Base-by-base conservation (phyloP, 805 yeast genomes). In the Schwanniomyces sp. region DNA sequence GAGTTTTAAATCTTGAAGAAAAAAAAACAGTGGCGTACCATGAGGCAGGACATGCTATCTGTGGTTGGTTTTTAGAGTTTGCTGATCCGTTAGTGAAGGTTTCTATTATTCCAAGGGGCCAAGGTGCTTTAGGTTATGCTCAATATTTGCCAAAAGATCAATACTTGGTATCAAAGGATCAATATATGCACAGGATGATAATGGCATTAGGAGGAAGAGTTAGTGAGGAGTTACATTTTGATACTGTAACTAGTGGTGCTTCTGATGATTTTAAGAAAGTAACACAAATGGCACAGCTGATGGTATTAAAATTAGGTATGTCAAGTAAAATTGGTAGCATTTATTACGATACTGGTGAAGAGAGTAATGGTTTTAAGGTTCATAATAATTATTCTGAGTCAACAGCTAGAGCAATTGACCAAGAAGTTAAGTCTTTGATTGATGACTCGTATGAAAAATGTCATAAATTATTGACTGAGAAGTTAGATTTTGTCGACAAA, bases 11-110 rank as follows among this genome's bases (percentile, higher is more conserved):
- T 5, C 84, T 85, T 8, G 88, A 86, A 30, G 96, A 91, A 66
- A 88, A 89, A 74, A 81, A 75, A 54, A 81, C 88, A 28, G 96
- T 91, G 43, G 96, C 97, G 0, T 91, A 88, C 63, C 97, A 91
- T 67, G 97, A 91, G 70, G 97, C 97, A 1, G 97, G 97, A 0
- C 97, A 91, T 66, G 97, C 97, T 4, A 86, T 91, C 42, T 88
- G 96, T 69, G 97, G 97, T 18, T 91, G 97, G 97, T 89, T 75
- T 63, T 75, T 91, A 61, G 80, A 84, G 69, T 83, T 72, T 70
- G 97, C 97, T 9, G 96, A 91, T 64, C 97, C 97, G 7, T 72
- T 91, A 50, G 79, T 91, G 49, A 91, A 91, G 67, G 97, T 91
- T n/a, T 86, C 96, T 17, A 91, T 91, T 56, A 88, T 91, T 52